Evolutionary conservation across 108 stramenopile species (phyloP).

Genomic region (Chaetoceros muelleri): DNA sequence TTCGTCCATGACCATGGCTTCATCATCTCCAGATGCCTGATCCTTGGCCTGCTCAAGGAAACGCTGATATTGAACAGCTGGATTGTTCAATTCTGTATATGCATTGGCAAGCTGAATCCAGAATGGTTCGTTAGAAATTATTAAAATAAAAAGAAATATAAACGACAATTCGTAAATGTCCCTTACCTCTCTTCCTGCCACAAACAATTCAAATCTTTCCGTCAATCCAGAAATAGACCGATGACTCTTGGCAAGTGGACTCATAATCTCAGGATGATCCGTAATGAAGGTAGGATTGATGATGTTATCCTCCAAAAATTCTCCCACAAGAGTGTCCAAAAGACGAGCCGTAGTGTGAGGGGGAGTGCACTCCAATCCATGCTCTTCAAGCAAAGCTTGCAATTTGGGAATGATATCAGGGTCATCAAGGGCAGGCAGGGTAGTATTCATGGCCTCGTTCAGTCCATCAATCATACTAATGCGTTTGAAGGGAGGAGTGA

Average conservation of each 20-base stretch:
- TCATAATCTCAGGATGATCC: slow-evolving; percentile 98
- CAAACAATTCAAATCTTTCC: slow-evolving; percentile 98
- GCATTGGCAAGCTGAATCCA: slow-evolving; percentile 89
- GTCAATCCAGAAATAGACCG: slow-evolving; percentile 88
- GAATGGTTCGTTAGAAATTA: not conserved
- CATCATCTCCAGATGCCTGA: slow-evolving; percentile 94
- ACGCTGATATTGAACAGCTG: slow-evolving; percentile 87
- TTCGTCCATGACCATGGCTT: slow-evolving; percentile 98
- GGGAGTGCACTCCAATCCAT: slow-evolving; percentile 80
- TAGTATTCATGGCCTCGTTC: slow-evolving; percentile 77
- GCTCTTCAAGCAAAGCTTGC: slow-evolving; percentile 53
- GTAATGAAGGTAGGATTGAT: slow-evolving; percentile 85
- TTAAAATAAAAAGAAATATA: slow-evolving; percentile 14
- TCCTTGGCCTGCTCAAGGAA: slow-evolving; percentile 94
- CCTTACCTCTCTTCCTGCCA: slow-evolving; percentile 90
- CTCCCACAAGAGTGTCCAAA: slow-evolving; percentile 95
- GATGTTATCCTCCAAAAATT: slow-evolving; percentile 90
- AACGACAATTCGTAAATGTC: slow-evolving; percentile 1
- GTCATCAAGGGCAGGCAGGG: slow-evolving; percentile 79
- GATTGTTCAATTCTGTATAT: slow-evolving; percentile 99
- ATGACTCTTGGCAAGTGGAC: slow-evolving; percentile 98
- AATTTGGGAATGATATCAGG: slow-evolving; percentile 78
- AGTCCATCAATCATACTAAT: slow-evolving; percentile 96
- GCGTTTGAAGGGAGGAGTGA: slow-evolving; percentile 95
- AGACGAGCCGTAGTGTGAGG: slow-evolving; percentile 94